Evolutionary conservation across 768 basidiomycete genomes (phyloP).

Genomic region (Trametes gibbosa): DNA sequence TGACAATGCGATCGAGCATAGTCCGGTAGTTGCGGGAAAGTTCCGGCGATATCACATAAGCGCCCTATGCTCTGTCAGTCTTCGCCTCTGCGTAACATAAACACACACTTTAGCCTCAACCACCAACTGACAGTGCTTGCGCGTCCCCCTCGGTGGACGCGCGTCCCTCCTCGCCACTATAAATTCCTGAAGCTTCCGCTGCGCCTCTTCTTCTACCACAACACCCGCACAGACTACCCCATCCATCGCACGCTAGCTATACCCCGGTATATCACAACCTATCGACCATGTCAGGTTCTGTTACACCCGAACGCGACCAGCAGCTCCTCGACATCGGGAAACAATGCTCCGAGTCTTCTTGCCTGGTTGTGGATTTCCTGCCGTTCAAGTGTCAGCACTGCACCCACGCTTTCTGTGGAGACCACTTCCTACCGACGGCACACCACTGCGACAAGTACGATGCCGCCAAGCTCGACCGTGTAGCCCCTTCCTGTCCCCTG

Average conservation of each 20-base stretch:
- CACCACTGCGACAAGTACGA: slow-evolving; percentile 74
- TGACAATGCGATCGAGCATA: no score
- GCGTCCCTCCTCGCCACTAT: slow-evolving; percentile 22
- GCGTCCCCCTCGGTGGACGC: slow-evolving; percentile 27
- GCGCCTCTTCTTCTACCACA: slow-evolving; percentile 13
- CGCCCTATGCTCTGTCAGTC: no score
- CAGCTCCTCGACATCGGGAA: slow-evolving; percentile 65
- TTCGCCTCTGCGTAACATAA: no score
- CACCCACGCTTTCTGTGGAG: slow-evolving; percentile 63
- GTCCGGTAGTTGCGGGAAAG: slow-evolving; percentile 5
- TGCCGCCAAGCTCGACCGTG: slow-evolving; percentile 63
- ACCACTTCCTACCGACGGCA: slow-evolving; percentile 69
- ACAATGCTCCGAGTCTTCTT: slow-evolving; percentile 66
- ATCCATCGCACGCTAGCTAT: no score
- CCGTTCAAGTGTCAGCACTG: slow-evolving; percentile 89
- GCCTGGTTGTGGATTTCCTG: slow-evolving; percentile 76
- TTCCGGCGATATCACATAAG: no score
- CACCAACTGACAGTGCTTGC: slow-evolving; percentile 16
- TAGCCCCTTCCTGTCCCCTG: slow-evolving; percentile 78
- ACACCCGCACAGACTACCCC: not conserved
- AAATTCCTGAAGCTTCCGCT: slow-evolving; percentile 4
- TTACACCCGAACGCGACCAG: slow-evolving; percentile 41
- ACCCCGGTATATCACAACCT: not conserved
- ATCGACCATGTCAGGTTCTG: slow-evolving; percentile 28
- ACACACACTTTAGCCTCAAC: not conserved